phyloP scores from a whole-genome alignment of 495 filamentous ascomycete species.

The Aspergillus homomorphus region DNA sequence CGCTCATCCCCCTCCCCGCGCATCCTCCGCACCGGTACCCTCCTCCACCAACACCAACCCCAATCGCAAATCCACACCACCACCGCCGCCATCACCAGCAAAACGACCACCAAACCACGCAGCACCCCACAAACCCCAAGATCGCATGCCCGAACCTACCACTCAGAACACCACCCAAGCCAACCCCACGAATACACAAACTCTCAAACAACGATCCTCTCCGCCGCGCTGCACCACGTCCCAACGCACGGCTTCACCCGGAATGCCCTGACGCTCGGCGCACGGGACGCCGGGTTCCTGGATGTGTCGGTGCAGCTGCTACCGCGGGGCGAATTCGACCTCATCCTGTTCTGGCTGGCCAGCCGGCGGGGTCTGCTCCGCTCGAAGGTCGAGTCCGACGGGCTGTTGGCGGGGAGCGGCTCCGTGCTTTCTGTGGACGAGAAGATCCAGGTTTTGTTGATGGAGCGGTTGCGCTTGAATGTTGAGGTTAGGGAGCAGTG shows the following conservation, averaged over 20 bases:
- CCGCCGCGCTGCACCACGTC: slow-evolving; percentile 73
- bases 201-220: slow-evolving; percentile 73
- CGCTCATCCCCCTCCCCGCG: neutral
- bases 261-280: slow-evolving; percentile 68
- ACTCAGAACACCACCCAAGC: slow-evolving; percentile 64
- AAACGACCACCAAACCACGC: slow-evolving; percentile 5
- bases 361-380: slow-evolving; percentile 59
- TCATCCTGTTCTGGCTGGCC: slow-evolving; percentile 79
- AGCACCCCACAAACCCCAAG: neutral
- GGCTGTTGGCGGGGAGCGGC: slow-evolving; percentile 19
- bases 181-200: slow-evolving; percentile 59
- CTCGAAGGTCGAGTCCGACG: slow-evolving; percentile 46
- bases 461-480: slow-evolving; percentile 74
- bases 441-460: slow-evolving; percentile 61
- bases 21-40: neutral
- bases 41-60: slow-evolving; percentile 4
- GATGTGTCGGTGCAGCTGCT: slow-evolving; percentile 82
- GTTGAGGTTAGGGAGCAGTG: slow-evolving; percentile 63
- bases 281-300: slow-evolving; percentile 78
- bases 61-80: slow-evolving; percentile 8
- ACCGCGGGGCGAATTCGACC: slow-evolving; percentile 71
- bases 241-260: slow-evolving; percentile 78
- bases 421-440: slow-evolving; percentile 40
- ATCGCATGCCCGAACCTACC: slow-evolving; percentile 58
- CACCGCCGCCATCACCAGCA: slow-evolving; percentile 3